phyloP scores from a whole-genome alignment of 352 stramenopile genomes.

The Phytophthora tubulina region DNA sequence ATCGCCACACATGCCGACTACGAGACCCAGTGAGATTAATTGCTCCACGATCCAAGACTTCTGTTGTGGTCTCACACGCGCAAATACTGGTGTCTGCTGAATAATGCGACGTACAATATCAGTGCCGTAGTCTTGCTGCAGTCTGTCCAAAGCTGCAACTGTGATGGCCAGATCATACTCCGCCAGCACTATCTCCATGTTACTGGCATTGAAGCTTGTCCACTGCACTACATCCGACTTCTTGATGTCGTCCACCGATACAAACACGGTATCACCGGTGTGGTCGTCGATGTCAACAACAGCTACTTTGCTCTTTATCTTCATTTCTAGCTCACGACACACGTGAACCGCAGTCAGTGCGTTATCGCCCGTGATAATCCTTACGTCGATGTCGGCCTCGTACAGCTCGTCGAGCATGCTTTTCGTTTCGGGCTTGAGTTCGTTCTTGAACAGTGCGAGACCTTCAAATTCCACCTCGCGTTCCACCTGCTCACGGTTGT shows the following conservation, averaged over 20 bases:
- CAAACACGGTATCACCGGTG: slow-evolving; percentile 30
- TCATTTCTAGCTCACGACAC: slow-evolving; percentile 49
- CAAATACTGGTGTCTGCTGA: slow-evolving; percentile 45
- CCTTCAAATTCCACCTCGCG: slow-evolving; percentile 66
- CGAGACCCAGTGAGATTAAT: slow-evolving; percentile 49
- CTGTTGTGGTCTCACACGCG: slow-evolving; percentile 56
- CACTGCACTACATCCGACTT: slow-evolving; percentile 40
- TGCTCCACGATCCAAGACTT: slow-evolving; percentile 66
- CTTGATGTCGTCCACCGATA: slow-evolving; percentile 48
- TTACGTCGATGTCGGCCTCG: slow-evolving; percentile 65
- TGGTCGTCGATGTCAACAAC: slow-evolving; percentile 50
- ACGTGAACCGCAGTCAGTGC: slow-evolving; percentile 61
- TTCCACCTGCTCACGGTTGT: slow-evolving; percentile 61
- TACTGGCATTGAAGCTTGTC: slow-evolving; percentile 38
- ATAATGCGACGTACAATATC: slow-evolving; percentile 52
- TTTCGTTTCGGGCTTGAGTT: slow-evolving; percentile 76
- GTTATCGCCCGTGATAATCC: slow-evolving; percentile 89
- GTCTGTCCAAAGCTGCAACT: slow-evolving; percentile 50
- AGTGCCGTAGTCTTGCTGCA: slow-evolving; percentile 36
- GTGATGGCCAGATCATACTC: slow-evolving; percentile 60
- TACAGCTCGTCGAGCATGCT: slow-evolving; percentile 74
- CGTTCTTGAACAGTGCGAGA: slow-evolving; percentile 87
- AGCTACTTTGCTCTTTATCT: slow-evolving; percentile 49
- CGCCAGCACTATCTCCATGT: slow-evolving; percentile 34
- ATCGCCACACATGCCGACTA: slow-evolving; percentile 66